Base-by-base conservation (phyloP, 805 yeast genomes). In the Zygoascus flipseniorum region DNA sequence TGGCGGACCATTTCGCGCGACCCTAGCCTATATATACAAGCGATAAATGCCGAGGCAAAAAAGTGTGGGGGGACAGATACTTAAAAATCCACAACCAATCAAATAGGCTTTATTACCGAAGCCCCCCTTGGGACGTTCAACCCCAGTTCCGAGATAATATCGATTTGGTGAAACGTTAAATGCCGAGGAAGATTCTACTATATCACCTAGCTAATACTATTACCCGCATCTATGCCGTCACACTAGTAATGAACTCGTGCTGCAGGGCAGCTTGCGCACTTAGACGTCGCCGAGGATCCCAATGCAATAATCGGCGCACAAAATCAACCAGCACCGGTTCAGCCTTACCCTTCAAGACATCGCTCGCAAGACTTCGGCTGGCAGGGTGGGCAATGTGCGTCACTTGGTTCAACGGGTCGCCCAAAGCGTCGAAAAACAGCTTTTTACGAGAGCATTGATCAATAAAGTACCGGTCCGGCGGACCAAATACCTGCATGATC, bases 401-500 rank as follows among this genome's bases (percentile, higher is more conserved):
- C 5, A 31, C 26, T 28, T 57, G 57, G 1, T 56, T 56, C 18
- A 61, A 56, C 1, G 75, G 74, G 44, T 58, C 52, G 20, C 75
- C 72, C 4, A 54, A 37, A 1, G 60, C 43, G 54, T 71, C 74
- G 52, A 73, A 73, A 54, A 73, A 73, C n/a, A 69, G 44, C 39
- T 60, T 58, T 2, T 67, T 62, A 9, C 77, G 60, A 9, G 69
- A 56, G 51, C 74, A 67, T n/a, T 57, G 54, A 42, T 57, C 59
- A 20, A 73, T 54, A 43, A 71, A 52, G 1, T 53, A 35, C 59
- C 76, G 77, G 54, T 77, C 82, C 5, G 98, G 98, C 2, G 95
- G 92, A 0, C 99, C 99, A 62, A 92, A 74, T 46, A 89, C 72
- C 69, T 92, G 89, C 41, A 95, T 83, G 56, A 93, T 89, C 65